A percentile compares a stretch with the other conserved stretches of the same genome.
phyloP scores from a whole-genome alignment of 2,329 filamentous ascomycete species.

The Hypoxylon rubiginosum region DNA sequence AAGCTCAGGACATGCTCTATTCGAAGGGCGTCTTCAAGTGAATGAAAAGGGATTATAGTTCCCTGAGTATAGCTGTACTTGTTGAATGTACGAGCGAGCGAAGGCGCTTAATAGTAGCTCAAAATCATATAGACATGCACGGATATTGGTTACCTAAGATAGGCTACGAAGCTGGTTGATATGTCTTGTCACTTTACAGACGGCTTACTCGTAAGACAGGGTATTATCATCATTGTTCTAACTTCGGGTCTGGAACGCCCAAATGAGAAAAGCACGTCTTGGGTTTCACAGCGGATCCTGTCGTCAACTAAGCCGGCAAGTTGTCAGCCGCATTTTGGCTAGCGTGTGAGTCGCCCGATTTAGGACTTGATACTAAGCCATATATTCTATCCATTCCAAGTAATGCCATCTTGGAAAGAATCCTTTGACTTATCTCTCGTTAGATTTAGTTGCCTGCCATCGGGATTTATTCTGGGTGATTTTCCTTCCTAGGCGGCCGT shows the following conservation, averaged over 20 bases:
- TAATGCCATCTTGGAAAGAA: background rate
- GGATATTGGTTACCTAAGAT: background rate
- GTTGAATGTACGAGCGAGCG: background rate
- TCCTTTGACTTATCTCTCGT: background rate
- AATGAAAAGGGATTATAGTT: background rate
- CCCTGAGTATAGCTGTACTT: background rate
- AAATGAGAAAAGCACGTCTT: background rate
- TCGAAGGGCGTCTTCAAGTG: background rate
- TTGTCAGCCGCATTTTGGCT: background rate
- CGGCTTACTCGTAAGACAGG: conserved; percentile 4
- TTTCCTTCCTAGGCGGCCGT: background rate
- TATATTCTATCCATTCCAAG: background rate
- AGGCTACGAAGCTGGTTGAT: background rate
- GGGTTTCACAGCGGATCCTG: background rate
- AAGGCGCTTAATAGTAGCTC: conserved; percentile 3
- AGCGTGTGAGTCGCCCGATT: background rate
- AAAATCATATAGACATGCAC: background rate
- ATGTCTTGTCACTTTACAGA: background rate
- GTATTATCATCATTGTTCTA: background rate
- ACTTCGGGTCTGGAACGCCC: background rate
- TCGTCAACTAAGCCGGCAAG: background rate
- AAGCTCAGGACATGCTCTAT: conserved; percentile 1
- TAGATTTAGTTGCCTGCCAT: background rate
- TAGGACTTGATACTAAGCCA: background rate
- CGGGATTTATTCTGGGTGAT: background rate